These are phyloP conservation scores for Boletus sp. DNA, from an alignment of 768 basidiomycete genomes.

Conservation along the genomic window DNA sequence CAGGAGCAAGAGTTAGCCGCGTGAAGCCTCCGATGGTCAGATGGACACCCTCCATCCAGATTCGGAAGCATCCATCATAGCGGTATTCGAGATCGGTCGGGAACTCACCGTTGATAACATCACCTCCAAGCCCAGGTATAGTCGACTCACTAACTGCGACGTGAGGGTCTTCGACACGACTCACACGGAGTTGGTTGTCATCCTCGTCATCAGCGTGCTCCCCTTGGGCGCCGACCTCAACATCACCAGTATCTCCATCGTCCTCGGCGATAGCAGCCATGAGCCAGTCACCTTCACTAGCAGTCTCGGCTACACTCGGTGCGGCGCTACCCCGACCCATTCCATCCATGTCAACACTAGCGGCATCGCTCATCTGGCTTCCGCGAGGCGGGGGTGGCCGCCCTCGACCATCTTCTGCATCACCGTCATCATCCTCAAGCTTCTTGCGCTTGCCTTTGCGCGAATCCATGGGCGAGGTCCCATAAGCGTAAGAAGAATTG, in stretches of 20 bases:
- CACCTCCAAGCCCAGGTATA: constrained; percentile 33
- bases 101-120: constrained; percentile 52
- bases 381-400: constrained; percentile 58
- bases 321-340: constrained; percentile 59
- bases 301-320: constrained; percentile 58
- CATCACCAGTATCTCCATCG: constrained; percentile 54
- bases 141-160: constrained; percentile 31
- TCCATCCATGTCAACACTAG: constrained; percentile 54
- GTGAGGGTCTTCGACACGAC: constrained; percentile 39
- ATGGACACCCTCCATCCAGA: constrained; percentile 41
- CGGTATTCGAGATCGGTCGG: constrained; percentile 29
- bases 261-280: constrained; percentile 84
- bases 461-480: constrained; percentile 48
- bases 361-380: constrained; percentile 48
- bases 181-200: constrained; percentile 42
- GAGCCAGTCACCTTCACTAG: constrained; percentile 80
- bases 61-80: constrained; percentile 47
- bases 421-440: constrained; percentile 83
- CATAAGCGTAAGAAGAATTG: constrained; percentile 41
- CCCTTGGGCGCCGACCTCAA: constrained; percentile 55
- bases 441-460: constrained; percentile 87
- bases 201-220: constrained; percentile 46
- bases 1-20: constrained; percentile 50
- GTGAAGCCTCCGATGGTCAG: constrained; percentile 41
- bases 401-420: constrained; percentile 67